These are phyloP conservation scores for Berberis thunbergii DNA, from an alignment of 164 flowering plant genomes.

Conservation along the genomic window DNA sequence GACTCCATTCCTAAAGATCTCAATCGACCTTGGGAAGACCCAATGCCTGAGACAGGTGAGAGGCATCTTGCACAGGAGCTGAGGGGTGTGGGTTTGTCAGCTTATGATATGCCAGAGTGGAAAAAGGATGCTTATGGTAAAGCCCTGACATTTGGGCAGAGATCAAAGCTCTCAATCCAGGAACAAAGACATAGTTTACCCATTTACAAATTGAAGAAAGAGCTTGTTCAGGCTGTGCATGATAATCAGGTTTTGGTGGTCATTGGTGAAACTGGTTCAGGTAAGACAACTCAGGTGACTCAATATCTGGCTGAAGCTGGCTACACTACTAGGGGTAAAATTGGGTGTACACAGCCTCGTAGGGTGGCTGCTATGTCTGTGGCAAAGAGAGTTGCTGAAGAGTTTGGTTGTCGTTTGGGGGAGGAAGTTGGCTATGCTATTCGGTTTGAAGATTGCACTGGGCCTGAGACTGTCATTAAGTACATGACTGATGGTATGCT, in stretches of 20 bases:
- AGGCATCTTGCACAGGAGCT: constrained; percentile 97
- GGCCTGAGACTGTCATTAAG: constrained; percentile 93
- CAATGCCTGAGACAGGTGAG: constrained; percentile 98
- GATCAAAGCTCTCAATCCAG: constrained; percentile 89
- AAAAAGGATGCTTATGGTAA: constrained; percentile 93
- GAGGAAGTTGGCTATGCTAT: constrained; percentile 98
- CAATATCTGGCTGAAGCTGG: constrained; percentile 95
- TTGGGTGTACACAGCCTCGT: constrained; percentile 96
- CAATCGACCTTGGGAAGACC: constrained; percentile 97
- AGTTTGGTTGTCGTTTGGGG: constrained; percentile 90
- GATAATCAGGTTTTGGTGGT: constrained; percentile 91
- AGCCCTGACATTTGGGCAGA: constrained; percentile 86
- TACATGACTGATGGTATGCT: constrained; percentile 99
- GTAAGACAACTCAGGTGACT: constrained; percentile 92
- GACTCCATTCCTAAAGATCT: constrained; percentile 98
- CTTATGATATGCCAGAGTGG: constrained; percentile 98
- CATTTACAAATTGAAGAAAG: constrained; percentile 82
- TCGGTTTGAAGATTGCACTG: constrained; percentile 96
- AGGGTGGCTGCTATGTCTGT: constrained; percentile 98
- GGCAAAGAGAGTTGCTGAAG: constrained; percentile 96
- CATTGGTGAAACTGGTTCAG: constrained; percentile 95
- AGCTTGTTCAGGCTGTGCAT: constrained; percentile 79
- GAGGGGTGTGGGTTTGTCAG: constrained; percentile 90
- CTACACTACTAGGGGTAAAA: constrained; percentile 84
- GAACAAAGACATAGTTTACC: constrained; percentile 93